Evolutionary conservation across 169 alveolate species (phyloP).

Genomic region (Theileria annulata): DNA sequence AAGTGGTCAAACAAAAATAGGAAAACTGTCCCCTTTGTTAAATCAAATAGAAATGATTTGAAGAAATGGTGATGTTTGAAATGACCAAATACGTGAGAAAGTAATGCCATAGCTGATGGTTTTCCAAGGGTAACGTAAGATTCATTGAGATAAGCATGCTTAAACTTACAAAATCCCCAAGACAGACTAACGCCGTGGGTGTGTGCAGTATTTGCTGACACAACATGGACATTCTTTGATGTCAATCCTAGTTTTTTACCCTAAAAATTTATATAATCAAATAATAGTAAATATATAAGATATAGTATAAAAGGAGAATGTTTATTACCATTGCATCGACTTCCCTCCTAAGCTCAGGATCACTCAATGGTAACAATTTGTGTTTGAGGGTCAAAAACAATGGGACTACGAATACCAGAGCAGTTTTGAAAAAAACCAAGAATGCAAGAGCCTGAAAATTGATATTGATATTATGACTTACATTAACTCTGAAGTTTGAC

Average conservation of each 20-base stretch:
- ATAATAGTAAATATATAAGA: slow-evolving; percentile 62
- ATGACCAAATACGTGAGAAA: slow-evolving; percentile 86
- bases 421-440: slow-evolving; percentile 66
- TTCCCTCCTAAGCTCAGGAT: slow-evolving; percentile 4
- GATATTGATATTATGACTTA: slow-evolving; percentile 28
- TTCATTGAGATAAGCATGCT: slow-evolving; percentile 90
- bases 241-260: slow-evolving; percentile 82
- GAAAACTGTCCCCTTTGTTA: slow-evolving; percentile 68
- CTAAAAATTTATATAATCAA: slow-evolving; percentile 80
- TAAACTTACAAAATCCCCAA: slow-evolving; percentile 91
- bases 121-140: slow-evolving; percentile 84
- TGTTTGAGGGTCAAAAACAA: background rate
- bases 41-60: slow-evolving; percentile 20
- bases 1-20: slow-evolving; percentile 77
- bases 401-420: slow-evolving; percentile 31
- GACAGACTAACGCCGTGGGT: slow-evolving; percentile 92
- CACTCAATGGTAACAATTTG: background rate
- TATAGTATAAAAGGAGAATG: no score
- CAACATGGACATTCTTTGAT: slow-evolving; percentile 88
- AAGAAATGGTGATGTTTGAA: slow-evolving; percentile 45
- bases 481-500: slow-evolving; percentile 55
- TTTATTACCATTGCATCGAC: background rate
- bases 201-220: slow-evolving; percentile 83
- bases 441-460: slow-evolving; percentile 81
- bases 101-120: slow-evolving; percentile 88